Percentiles rank a stretch among this genome's conserved stretches.
These are phyloP conservation scores for Penicillium chermesinum DNA, from an alignment of 495 filamentous ascomycete species.

Conservation along the genomic window DNA sequence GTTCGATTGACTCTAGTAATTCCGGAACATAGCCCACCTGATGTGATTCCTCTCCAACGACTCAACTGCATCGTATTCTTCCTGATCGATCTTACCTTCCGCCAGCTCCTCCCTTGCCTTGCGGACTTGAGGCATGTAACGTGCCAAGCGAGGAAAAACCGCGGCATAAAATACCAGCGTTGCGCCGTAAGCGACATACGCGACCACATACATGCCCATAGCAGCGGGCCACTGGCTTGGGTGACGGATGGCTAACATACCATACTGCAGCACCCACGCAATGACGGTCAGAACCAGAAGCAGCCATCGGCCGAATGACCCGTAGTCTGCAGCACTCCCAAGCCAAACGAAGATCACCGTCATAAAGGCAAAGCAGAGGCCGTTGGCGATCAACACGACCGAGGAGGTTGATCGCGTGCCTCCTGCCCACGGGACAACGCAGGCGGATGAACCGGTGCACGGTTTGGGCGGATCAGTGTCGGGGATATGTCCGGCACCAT, in stretches of 20 bases:
- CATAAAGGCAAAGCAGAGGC: constrained; percentile 48
- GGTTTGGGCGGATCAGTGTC: constrained; percentile 33
- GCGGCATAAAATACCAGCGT: constrained; percentile 48
- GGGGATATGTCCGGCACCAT: constrained; percentile 40
- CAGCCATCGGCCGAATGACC: constrained; percentile 46
- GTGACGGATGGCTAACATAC: constrained; percentile 39
- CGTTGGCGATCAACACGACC: constrained; percentile 45
- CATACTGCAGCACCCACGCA: constrained; percentile 46
- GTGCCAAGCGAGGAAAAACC: constrained; percentile 41
- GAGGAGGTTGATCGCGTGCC: constrained; percentile 41
- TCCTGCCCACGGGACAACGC: constrained; percentile 43
- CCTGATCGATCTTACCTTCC: constrained; percentile 36
- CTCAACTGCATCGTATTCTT: constrained; percentile 44
- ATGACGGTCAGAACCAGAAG: constrained; percentile 41
- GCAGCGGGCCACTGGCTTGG: constrained; percentile 45
- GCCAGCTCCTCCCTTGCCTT: constrained; percentile 43
- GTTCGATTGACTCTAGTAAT: background rate
- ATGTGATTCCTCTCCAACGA: constrained; percentile 47
- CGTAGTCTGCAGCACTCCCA: constrained; percentile 47
- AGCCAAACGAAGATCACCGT: constrained; percentile 46
- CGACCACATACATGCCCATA: constrained; percentile 45
- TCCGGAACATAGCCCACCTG: constrained; percentile 17
- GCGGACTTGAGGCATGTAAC: constrained; percentile 45
- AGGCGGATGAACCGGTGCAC: constrained; percentile 39
- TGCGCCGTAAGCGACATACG: constrained; percentile 45